These are phyloP conservation scores for Psilocybe azurescens DNA, from an alignment of 768 basidiomycete genomes.

Conservation along the genomic window DNA sequence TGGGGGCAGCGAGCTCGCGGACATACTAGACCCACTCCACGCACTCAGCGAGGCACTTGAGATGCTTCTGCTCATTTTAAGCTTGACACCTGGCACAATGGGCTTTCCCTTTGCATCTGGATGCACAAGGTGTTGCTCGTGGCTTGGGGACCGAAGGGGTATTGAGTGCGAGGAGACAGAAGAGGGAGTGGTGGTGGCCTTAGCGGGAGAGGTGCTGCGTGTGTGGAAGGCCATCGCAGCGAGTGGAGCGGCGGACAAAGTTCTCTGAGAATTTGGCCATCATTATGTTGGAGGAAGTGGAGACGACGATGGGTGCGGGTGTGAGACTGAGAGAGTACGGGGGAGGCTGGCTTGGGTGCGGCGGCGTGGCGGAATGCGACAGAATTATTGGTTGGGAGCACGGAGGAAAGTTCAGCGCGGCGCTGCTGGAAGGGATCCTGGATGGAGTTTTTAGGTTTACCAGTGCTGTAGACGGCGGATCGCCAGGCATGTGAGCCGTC, in stretches of 20 bases:
- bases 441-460: constrained; percentile 11
- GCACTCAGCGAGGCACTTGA: constrained; percentile 44
- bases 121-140: constrained; percentile 61
- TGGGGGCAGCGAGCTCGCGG: constrained; percentile 28
- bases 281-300: constrained; percentile 39
- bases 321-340: constrained; percentile 36
- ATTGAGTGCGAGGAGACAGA: constrained; percentile 41
- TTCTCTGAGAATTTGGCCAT: constrained; percentile 61
- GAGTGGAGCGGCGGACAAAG: constrained; percentile 59
- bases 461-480: constrained; percentile 61
- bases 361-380: not conserved
- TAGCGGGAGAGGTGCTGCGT: constrained; percentile 29
- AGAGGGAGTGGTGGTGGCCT: constrained; percentile 28
- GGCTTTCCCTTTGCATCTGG: constrained; percentile 69
- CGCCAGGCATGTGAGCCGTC: constrained; percentile 73
- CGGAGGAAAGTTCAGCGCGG: constrained; percentile 9
- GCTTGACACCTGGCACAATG: constrained; percentile 50
- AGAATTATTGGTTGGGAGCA: constrained; percentile 7
- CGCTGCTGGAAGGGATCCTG: constrained; percentile 34
- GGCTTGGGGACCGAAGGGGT: constrained; percentile 37
- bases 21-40: constrained; percentile 29
- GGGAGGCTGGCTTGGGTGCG: not conserved
- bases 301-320: constrained; percentile 56
- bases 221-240: constrained; percentile 38
- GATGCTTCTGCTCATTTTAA: constrained; percentile 37